phyloP scores from a whole-genome alignment of 177 flowering plant species.

The Vitis hybrid region DNA sequence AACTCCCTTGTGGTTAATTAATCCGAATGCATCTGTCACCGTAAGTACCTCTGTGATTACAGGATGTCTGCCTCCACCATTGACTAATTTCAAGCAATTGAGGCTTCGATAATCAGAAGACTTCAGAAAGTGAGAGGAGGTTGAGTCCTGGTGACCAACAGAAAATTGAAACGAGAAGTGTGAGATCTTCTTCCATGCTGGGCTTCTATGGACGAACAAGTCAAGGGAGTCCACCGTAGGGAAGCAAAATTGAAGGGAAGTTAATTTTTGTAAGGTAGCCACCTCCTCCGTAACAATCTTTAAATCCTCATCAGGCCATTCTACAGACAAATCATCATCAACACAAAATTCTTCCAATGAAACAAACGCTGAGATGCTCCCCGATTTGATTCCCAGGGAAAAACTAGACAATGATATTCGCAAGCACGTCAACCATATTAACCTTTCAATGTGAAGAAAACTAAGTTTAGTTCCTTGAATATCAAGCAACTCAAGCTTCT shows the following conservation, averaged over 20 bases:
- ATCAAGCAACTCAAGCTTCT: slow-evolving; percentile 17
- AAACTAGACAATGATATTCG: slow-evolving; percentile 1
- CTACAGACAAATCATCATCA: slow-evolving; percentile 3
- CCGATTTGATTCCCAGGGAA: neutral
- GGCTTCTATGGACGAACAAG: neutral
- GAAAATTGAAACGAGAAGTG: slow-evolving; percentile 7
- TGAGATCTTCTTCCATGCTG: slow-evolving; percentile 5
- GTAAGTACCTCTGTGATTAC: slow-evolving; percentile 8
- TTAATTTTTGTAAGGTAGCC: slow-evolving; percentile 4
- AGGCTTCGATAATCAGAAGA: neutral
- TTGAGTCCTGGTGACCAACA: slow-evolving; percentile 7
- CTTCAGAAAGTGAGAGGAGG: neutral
- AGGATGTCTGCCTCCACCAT: slow-evolving; percentile 1
- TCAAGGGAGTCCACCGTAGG: slow-evolving; percentile 5
- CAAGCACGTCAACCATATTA: slow-evolving; percentile 9
- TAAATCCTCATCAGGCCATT: neutral
- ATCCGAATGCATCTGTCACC: slow-evolving; percentile 8
- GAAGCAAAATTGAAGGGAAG: slow-evolving; percentile 11
- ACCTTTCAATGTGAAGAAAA: neutral
- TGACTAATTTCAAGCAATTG: slow-evolving; percentile 4
- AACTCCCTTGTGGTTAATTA: slow-evolving; percentile 10
- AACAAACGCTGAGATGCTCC: slow-evolving; percentile 5
- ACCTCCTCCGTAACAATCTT: slow-evolving; percentile 1
- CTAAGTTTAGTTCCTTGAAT: slow-evolving; percentile 6
- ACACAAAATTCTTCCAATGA: slow-evolving; percentile 19